Evolutionary conservation across 306 rosid genomes (phyloP), one percentile per base, ranked within the genome.

Genomic region (Rosa chinensis): DNA sequence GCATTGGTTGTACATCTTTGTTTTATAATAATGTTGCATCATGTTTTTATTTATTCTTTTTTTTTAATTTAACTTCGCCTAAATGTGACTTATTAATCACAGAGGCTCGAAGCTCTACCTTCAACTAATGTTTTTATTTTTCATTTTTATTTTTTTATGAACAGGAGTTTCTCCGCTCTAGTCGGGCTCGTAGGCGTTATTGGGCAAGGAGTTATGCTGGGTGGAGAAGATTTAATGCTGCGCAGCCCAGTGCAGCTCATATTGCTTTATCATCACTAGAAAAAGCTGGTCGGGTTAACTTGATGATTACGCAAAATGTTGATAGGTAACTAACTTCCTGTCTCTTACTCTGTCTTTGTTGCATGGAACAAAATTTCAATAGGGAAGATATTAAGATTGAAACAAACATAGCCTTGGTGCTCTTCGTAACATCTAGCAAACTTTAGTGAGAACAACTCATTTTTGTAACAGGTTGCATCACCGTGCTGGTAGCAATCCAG

Each of bases 141-240:
- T 32, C 37, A 32, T 32, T 32, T 32, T 32, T 32, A 32, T 44
- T 81, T 76, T 67, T 83, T 73, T 74, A 55, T 86, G 74, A 80
- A 86, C 92, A 88, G 88, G 88, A 94, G 83, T 94, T 94, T 82
- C 74, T 87, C 73, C 97, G 94, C 71, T 94, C 92, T 53, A 88
- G 48, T 74, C 87, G 85, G 72, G 85, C 94, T 75, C 92, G 93
- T 25, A 90, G 97, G 85, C 88, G 94, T 76, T 94, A 94, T 69
- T 94, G 98, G 98, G 91, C 98, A 70, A 87, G 98, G 82, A 94
- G 98, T 86, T 94, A 89, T 87, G 94, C 98, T 67, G 98, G 97
- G 52, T 94, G 97, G 98, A 94, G 91, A 83, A 80, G 69, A 28
- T 92, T 94, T 74, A 81, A 93, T 23, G 91, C 90, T 3, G 93